Base-by-base conservation (phyloP, 2,329 filamentous ascomycete genomes). In the Tolypocladium amazonense region DNA sequence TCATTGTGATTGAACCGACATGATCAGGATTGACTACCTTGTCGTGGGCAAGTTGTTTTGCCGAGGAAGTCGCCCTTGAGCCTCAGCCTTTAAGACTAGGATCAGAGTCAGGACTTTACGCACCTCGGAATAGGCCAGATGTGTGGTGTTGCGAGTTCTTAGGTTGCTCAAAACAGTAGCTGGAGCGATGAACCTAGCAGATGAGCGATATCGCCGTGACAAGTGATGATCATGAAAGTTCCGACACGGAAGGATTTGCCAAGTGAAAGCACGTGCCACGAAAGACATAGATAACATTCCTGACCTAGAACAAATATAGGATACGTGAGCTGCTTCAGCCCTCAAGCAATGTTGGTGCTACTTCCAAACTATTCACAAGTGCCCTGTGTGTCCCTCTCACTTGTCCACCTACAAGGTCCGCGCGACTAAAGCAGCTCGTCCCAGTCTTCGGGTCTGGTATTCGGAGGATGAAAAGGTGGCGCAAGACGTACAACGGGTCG, bases 391-490 rank as follows among this genome's bases (percentile, higher is more conserved):
- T 35, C 3, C 20, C 20, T n/a, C 18, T 5, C 50, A 53, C 9
- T 4, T 7, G 35, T 35, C 27, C 33, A 18, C 47, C 3, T n/a
- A n/a, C n/a, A n/a, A 4, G 25, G 25, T 9, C 47, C 47, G 15
- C 30, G 30, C 30, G 18, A 53, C 50, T 53, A 60, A 20, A 33
- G 23, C 18, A 60, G 52, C 56, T 60, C 56, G 56, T 60, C 59
- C 18, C 14, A 20, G 12, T 53, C 55, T 25, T 57, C 56, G 8
- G n/a, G 27, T 25, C 37, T 23, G 23, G 38, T 30, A 23, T 50
- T 37, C 20, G 33, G 25, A 14, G 56, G 56, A 23, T 56, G 59
- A 25, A 54, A 60, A 6, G 56, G 18, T 6, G 56, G 18, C 9
- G 47, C 59, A 14, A 58, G 23, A 20, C 59, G 59, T 6, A 59